Evolutionary conservation across 345 rosid species (phyloP), one percentile per base, ranked within the genome.

Genomic region (Populus simonii): DNA sequence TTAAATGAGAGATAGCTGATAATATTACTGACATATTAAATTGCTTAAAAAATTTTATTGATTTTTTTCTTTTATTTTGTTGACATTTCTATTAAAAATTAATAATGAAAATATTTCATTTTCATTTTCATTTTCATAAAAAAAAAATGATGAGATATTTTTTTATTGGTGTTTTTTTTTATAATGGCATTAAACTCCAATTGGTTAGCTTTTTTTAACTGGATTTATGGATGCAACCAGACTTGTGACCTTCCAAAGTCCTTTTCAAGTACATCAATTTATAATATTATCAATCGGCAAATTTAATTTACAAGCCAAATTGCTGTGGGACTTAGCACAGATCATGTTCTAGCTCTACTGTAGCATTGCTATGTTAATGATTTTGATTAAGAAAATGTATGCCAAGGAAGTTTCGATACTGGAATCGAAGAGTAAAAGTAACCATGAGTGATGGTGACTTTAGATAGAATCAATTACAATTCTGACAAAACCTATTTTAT

Each of bases 231-330:
- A 20, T 45, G 29, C 25, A 66, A 45, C 27, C 63, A 65, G 45
- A 29, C 4, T 47, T 38, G 71, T 66, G 71, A 65, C 63, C 78
- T 75, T 66, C 72, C 78, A n/a, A 75, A 47, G 72, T 75, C 78
- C 1, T 75, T 75, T 66, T 66, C 72, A 66, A 66, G 8, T 10
- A 49, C 71, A 66, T 47, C 15, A 22, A 68, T 65, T 8, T 43
- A 66, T 35, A 74, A 12, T 59, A 51, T 74, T 33, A 33, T 33
- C 66, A 55, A 59, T 36, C 6, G n/a, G 18, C 23, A 35, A 33
- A 7, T 57, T 18, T 13, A 33, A 73, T 57, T 31, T 38, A 75
- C 62, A 65, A 65, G 33, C 3, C 13, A 41, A 3, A 41, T 66
- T 66, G 62, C 47, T 47, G 8, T 6, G 10, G 27, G 6, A 43